Evolutionary conservation across 2,329 filamentous ascomycete genomes (phyloP).

Genomic region (Claviceps cyperi): DNA sequence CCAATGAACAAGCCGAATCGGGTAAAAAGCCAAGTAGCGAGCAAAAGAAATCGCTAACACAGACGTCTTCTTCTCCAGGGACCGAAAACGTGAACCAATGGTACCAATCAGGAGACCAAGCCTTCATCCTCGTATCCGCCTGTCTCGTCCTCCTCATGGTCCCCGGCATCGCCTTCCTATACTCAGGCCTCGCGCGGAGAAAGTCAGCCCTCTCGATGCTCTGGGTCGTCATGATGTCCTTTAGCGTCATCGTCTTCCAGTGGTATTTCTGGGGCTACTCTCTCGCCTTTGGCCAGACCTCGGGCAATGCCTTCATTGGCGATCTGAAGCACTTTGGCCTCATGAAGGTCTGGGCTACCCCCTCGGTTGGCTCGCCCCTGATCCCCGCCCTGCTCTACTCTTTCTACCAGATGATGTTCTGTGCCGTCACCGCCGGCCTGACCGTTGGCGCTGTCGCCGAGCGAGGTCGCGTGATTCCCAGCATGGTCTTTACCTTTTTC

Average conservation of each 20-base stretch:
- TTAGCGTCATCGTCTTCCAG: constrained; percentile 85
- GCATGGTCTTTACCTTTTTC: constrained; percentile 89
- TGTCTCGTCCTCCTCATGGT: constrained; percentile 96
- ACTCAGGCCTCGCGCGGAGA: constrained; percentile 90
- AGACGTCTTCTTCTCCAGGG: constrained; percentile 30
- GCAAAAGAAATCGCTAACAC: background rate
- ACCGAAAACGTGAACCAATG: constrained; percentile 88
- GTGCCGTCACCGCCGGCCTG: constrained; percentile 80
- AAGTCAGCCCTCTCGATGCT: constrained; percentile 96
- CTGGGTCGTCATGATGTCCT: constrained; percentile 92
- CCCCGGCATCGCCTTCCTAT: constrained; percentile 91
- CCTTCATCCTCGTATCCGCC: constrained; percentile 78
- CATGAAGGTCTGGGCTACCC: constrained; percentile 64
- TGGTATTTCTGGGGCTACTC: constrained; percentile 99
- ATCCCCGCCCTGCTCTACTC: constrained; percentile 84
- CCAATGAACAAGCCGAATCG: background rate
- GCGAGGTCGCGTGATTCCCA: constrained; percentile 79
- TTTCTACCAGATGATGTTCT: constrained; percentile 99
- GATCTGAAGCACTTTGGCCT: constrained; percentile 82
- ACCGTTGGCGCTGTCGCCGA: constrained; percentile 86
- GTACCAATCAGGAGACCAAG: constrained; percentile 82
- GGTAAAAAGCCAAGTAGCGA: background rate
- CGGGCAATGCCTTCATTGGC: constrained; percentile 82
- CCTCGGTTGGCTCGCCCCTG: constrained; percentile 78
- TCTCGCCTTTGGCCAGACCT: constrained; percentile 71